Evolutionary conservation across 2,329 filamentous ascomycete genomes (phyloP).

Genomic region (Ascocoryne sarcoides): DNA sequence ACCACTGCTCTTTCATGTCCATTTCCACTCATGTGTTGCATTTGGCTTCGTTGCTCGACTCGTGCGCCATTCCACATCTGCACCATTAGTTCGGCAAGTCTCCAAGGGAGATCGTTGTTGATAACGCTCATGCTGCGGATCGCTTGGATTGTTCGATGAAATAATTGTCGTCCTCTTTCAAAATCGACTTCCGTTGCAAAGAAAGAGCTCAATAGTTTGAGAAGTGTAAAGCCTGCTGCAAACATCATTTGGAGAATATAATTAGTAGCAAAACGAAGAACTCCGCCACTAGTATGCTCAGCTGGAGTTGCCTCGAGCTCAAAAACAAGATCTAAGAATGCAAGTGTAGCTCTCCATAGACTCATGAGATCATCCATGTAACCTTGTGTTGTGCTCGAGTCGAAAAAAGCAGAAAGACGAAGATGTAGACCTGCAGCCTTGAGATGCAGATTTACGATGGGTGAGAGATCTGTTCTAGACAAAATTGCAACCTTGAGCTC

Average conservation of each 20-base stretch:
- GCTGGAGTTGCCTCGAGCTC: constrained; percentile 45
- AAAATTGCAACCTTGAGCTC: constrained; percentile 54
- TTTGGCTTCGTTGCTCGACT: constrained; percentile 28
- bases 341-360: constrained; percentile 62
- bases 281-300: constrained; percentile 33
- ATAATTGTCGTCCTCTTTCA: constrained; percentile 57
- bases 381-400: constrained; percentile 60
- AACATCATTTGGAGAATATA: constrained; percentile 81
- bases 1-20: constrained; percentile 32
- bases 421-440: constrained; percentile 67
- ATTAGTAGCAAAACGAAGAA: constrained; percentile 60
- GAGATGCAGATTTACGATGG: constrained; percentile 56
- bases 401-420: constrained; percentile 72
- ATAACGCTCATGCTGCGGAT: constrained; percentile 67
- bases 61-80: constrained; percentile 68
- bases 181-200: constrained; percentile 66
- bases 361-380: constrained; percentile 69
- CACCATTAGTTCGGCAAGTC: constrained; percentile 75
- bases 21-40: constrained; percentile 37
- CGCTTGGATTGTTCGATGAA: constrained; percentile 60
- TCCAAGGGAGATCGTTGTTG: constrained; percentile 70
- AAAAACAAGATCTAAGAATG: constrained; percentile 53
- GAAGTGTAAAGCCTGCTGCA: constrained; percentile 67
- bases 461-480: constrained; percentile 45
- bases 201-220: constrained; percentile 71